Evolutionary conservation across 805 yeast species (phyloP), one percentile per base, ranked within the genome.

Genomic region (Ogataea methanolica): DNA sequence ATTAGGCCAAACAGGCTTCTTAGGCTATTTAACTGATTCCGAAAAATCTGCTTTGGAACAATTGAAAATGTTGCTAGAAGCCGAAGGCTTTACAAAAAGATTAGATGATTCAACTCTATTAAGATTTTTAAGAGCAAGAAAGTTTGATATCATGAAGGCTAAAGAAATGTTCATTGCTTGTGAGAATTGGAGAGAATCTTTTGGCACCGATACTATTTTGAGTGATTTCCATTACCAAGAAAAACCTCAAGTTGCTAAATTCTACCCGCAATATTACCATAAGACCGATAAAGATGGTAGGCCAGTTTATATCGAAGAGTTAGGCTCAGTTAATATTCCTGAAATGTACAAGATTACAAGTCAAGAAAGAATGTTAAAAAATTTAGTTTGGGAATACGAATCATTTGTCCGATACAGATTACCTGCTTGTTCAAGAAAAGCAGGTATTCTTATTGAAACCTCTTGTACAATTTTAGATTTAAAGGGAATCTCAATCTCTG

Each of bases 351-450:
- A 88, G 71, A 81, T 94, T 67, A 94, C 99, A 53, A 81, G 92
- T 37, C 95, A 89, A 68, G 97, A 94, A 60, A 83, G 98, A 65
- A 91, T 94, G 98, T 75, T 94, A 65, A 84, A 86, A 72, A 94
- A 94, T 70, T 76, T 94, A 60, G 97, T 91, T 46, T 90, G 97
- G 96, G 99, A 94, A 71, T 94, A 94, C 69, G 99, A 94, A 74
- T 78, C 95, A 38, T 90, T 94, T 67, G 83, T 82, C 47, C 76
- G 73, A 55, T 82, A 79, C 70, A 82, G 99, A 67, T 76, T 94
- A 58, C 96, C 98, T 31, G 98, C 98, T 8, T 88, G 96, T 61
- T 88, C 97, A 11, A 85, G 98, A 70, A 78, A 82, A 65, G 75
- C 75, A 21, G 91, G 90, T 33, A 67, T 72, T 54, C 74, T 94